Evolutionary conservation across 768 basidiomycete genomes (phyloP), one percentile per base, ranked within the genome.

Genomic region (Leucosporidium creatinivorum): DNA sequence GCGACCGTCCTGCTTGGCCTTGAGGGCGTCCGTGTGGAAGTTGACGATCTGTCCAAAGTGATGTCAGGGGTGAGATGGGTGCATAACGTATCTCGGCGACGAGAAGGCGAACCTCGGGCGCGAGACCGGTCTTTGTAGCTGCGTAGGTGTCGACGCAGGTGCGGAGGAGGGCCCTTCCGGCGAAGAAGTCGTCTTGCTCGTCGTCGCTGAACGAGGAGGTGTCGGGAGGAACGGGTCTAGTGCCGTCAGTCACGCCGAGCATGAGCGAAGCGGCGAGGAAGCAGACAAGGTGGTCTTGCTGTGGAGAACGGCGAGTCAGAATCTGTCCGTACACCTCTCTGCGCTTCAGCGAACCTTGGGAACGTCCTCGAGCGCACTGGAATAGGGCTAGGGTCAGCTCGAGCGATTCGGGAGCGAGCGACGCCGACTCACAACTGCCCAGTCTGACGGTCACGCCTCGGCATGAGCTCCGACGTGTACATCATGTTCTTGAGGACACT

Each of bases 231-330:
- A 67, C 54, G 5, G 68, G 52, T 2, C 57, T 44, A 3, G n/a
- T 4, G 1, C 55, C 67, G 15, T 69, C 69, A 4, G 88, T 89
- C 19, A 91, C 89, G 18, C 93, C 92, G 4, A 98, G 84, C 82
- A 98, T 86, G 64, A 98, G 84, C 1, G 89, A 89, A 4, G 92
- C 93, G 25, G 87, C 91, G 44, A 98, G 80, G 84, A 96, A 98
- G 79, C 93, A 97, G 4, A 89, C 92, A 44, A 98, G 84, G 76
- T 96, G 93, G 76, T 98, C 93, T 80, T 97, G 93, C 76, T 96
- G 94, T 15, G 54, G 31, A 21, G 18, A 2, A 26, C 3, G 49
- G 12, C 3, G 36, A 1, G 47, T 50, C 51, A 47, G 61, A 21
- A 19, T 31, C 49, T 51, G 2, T n/a, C 15, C 12, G 12, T 6